These are phyloP conservation scores for Sphagnum magellanicum DNA, from an alignment of 228 moss, liverwort and hornwort genomes.

Conservation along the genomic window DNA sequence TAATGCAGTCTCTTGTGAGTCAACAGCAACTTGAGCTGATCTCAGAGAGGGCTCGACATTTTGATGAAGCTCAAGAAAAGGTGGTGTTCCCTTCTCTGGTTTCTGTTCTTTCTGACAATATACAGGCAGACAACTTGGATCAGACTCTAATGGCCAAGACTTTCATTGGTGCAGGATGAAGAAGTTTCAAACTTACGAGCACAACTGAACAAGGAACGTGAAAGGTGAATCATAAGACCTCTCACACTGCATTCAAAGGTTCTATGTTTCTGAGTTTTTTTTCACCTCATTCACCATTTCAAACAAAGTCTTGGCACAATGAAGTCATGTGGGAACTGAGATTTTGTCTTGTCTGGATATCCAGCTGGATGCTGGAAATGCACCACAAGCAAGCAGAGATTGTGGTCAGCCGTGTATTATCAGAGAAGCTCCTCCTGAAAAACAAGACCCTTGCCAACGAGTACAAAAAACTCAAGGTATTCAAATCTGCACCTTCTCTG, in stretches of 20 bases:
- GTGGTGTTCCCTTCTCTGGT: not conserved
- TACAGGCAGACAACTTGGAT: too few species aligned
- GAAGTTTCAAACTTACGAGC: conserved; percentile 52
- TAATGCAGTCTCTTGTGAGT: conserved; percentile 49
- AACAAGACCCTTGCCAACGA: conserved; percentile 44
- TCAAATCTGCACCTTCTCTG: not conserved
- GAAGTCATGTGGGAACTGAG: too few species aligned
- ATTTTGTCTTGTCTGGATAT: not conserved
- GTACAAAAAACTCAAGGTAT: conserved; percentile 51
- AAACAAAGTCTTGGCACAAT: too few species aligned
- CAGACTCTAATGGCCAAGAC: too few species aligned
- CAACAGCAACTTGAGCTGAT: conserved; percentile 56
- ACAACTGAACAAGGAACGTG: conserved; percentile 50
- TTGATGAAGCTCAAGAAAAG: conserved; percentile 49
- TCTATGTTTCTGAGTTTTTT: not conserved
- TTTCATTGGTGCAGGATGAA: conserved; percentile 18
- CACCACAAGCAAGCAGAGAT: conserved; percentile 66
- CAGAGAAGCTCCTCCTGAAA: conserved; percentile 50
- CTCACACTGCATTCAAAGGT: too few species aligned
- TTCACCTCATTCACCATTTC: not conserved
- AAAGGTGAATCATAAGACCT: conserved; percentile 19
- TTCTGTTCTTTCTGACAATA: too few species aligned
- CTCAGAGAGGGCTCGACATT: conserved; percentile 50
- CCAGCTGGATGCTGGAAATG: conserved; percentile 61
- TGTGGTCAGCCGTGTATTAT: conserved; percentile 49